Evolutionary conservation across 2,329 filamentous ascomycete species (phyloP), one percentile per base, ranked within the genome.

Genomic region (Colletotrichum scovillei): DNA sequence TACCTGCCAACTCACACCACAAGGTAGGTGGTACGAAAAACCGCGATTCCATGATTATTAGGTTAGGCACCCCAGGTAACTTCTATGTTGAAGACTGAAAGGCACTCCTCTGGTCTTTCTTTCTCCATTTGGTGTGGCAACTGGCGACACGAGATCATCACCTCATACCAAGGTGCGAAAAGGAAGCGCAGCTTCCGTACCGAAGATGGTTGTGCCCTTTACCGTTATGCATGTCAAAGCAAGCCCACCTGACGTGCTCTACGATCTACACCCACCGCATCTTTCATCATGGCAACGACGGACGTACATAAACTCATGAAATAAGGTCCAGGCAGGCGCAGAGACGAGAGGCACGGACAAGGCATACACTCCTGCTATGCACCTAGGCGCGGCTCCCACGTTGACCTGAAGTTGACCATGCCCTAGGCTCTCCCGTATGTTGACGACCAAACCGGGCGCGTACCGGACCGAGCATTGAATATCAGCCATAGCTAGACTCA

Each of bases 371-470:
- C 16, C 24, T 24, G 22, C 35, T 22, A 63, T 42, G 52, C 5
- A 32, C 26, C 28, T 32, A 49, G 55, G 19, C 16, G 19, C 16
- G 19, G 42, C 42, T 49, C 19, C 42, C 56, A 60, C 30, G 30
- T 65, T 32, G 26, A 70, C 70, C 70, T 70, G 66, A 73, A 73
- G 59, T 65, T 59, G 55, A 59, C 52, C 32, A 32, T 46, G 52
- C n/a, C 30, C 53, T 63, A 58, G 55, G 65, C 55, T 42, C 12
- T 6, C n/a, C 5, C 46, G n/a, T 46, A 63, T 56, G 70, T 64
- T 60, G 26, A 52, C 19, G 52, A 56, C 49, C 26, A 65, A 28
- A 11, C 52, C 56, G 65, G 35, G 63, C 63, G 30, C 52, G 16
- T 16, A 14, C 19, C 55, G 16, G 64, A 62, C 66, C 32, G 66